phyloP scores from a whole-genome alignment of 805 yeast species.

The Zygotorulaspora danielsina region DNA sequence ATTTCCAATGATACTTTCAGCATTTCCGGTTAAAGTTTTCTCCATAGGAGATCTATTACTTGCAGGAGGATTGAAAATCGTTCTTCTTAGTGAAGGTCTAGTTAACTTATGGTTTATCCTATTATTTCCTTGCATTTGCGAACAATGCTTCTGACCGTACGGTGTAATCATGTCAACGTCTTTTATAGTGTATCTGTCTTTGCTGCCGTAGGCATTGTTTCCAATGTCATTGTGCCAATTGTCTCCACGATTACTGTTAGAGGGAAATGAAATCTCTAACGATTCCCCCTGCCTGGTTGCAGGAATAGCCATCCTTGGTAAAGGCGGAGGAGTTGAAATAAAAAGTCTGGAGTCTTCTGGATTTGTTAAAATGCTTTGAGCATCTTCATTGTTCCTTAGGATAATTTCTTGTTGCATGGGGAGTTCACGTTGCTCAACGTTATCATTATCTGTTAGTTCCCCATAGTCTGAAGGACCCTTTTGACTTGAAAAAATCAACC shows the following conservation, averaged over 20 bases:
- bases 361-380: slow-evolving; percentile 33
- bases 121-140: slow-evolving; percentile 9
- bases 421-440: slow-evolving; percentile 6
- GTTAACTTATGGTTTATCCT: slow-evolving; percentile 8
- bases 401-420: slow-evolving; percentile 21
- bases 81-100: slow-evolving; percentile 24
- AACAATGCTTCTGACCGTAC: slow-evolving; percentile 7
- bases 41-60: slow-evolving; percentile 14
- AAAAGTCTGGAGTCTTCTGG: slow-evolving; percentile 36
- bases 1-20: slow-evolving; percentile 24
- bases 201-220: slow-evolving; percentile 12
- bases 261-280: slow-evolving; percentile 56
- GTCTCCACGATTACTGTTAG: slow-evolving; percentile 5
- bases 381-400: slow-evolving; percentile 33
- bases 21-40: slow-evolving; percentile 13
- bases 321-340: slow-evolving; percentile 48
- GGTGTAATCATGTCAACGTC: slow-evolving; percentile 28
- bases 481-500: slow-evolving; percentile 10
- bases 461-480: slow-evolving; percentile 8
- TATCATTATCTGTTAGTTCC: slow-evolving; percentile 3
- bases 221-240: slow-evolving; percentile 10
- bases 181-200: slow-evolving; percentile 28
- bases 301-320: slow-evolving; percentile 76
- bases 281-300: slow-evolving; percentile 77
- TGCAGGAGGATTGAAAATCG: slow-evolving; percentile 28